Base-by-base conservation (phyloP, 768 basidiomycete species). In the Favolaschia claudopus region DNA sequence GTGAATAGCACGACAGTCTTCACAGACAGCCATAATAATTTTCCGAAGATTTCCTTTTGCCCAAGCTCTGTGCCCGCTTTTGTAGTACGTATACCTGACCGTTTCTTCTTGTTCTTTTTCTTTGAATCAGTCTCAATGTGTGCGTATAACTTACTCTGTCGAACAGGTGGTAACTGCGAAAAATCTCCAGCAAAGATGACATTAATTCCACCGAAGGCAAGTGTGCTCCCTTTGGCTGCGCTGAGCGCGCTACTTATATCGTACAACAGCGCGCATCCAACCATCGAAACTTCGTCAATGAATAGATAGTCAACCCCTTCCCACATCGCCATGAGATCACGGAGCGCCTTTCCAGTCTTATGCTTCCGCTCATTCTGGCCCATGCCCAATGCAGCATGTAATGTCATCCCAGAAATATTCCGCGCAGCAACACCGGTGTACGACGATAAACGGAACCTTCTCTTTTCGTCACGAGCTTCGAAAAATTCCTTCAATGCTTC, bases 141-240 rank as follows among this genome's bases (percentile, higher is more conserved):
- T 3, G 6, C 34, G 25, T 46, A 56, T n/a, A 56, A 20, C 10
- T 42, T 31, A 10, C 10, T 69, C 4, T 75, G 64, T 0, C 63
- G 59, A 0, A 82, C 71, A 12, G 81, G 80, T 0, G 78, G 74
- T 2, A 79, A 55, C 46, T 82, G 81, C 0, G 72, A 67, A 54
- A 82, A 81, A 55, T 82, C 78, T 1, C 80, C 79, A 0, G 77
- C 49, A 20, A 79, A 77, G 1, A 82, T 75, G 2, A 81, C 55
- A 37, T 75, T 80, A 0, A 81, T 69, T 0, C 78, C 77, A 7
- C 80, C 79, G 65, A 79, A 81, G 0, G 69, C 59, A 14, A 28
- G 8, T 0, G 40, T 36, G n/a, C 62, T 68, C 15, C 69, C 75
- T 56, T 75, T 80, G 0, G 75, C 78, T 0, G 63, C 56, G 0